A percentile compares a stretch with the other conserved stretches of the same genome.
Evolutionary conservation across 2,329 filamentous ascomycete genomes (phyloP).

Genomic region (Neopestalotiopsis sp.): DNA sequence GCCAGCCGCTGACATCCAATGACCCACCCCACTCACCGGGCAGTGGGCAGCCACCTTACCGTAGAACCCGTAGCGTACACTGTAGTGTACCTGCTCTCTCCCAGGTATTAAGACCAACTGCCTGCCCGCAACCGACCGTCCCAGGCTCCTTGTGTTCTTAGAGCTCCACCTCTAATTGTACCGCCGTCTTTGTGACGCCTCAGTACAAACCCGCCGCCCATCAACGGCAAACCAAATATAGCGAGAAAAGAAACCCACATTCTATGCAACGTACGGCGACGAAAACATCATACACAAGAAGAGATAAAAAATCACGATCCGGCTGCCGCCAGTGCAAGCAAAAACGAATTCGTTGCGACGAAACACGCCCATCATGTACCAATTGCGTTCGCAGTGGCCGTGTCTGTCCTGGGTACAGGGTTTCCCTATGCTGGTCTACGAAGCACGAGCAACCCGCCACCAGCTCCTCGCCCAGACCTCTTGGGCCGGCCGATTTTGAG

Average conservation of each 20-base stretch:
- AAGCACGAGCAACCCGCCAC: slow-evolving; percentile 16
- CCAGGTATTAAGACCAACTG: not conserved
- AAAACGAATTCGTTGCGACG: slow-evolving; percentile 14
- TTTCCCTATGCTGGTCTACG: slow-evolving; percentile 17
- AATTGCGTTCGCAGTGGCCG: slow-evolving; percentile 15
- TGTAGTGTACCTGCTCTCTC: not conserved
- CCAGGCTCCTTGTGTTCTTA: slow-evolving; percentile 6
- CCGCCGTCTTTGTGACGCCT: slow-evolving; percentile 11
- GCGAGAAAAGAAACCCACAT: not conserved
- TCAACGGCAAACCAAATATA: not conserved
- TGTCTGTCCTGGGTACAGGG: slow-evolving; percentile 16
- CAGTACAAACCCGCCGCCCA: not conserved
- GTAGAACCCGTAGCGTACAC: not conserved
- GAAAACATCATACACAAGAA: slow-evolving; percentile 13
- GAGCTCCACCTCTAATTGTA: slow-evolving; percentile 7
- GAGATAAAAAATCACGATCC: slow-evolving; percentile 8
- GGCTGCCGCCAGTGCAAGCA: slow-evolving; percentile 13
- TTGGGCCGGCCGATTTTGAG: slow-evolving; percentile 14
- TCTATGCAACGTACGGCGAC: slow-evolving; percentile 10
- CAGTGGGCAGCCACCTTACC: too few relatives aligned
- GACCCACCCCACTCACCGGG: too few relatives aligned
- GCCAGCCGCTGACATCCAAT: too few relatives aligned
- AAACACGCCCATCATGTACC: slow-evolving; percentile 13
- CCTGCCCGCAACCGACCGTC: not conserved
- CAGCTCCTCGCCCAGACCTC: not conserved